A percentile compares a stretch with the other conserved stretches of the same genome.
phyloP scores from a whole-genome alignment of 192 early-diverging fungal genomes.

The Entomortierella beljakovae region DNA sequence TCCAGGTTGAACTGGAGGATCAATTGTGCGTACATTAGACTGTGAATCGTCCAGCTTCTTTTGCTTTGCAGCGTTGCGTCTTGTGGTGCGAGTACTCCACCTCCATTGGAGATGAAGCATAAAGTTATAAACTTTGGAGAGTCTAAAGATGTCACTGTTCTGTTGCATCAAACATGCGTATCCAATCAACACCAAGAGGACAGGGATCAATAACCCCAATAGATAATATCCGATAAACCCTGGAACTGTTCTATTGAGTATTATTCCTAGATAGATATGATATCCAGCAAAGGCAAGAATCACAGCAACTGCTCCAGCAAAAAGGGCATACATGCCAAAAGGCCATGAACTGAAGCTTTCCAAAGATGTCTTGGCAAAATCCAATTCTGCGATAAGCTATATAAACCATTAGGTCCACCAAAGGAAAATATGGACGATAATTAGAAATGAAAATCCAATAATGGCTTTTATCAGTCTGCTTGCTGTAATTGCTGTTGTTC shows the following conservation, averaged over 20 bases:
- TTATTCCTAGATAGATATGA: slow-evolving; percentile 61
- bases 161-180: slow-evolving; percentile 55
- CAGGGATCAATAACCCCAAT: slow-evolving; percentile 56
- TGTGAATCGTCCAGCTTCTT: slow-evolving; percentile 11
- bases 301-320: slow-evolving; percentile 62
- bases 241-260: slow-evolving; percentile 30
- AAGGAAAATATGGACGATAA: slow-evolving; percentile 3
- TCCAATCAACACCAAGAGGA: slow-evolving; percentile 48
- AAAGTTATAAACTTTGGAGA: slow-evolving; percentile 33
- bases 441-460: neutral
- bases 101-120: slow-evolving; percentile 25
- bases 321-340: slow-evolving; percentile 72
- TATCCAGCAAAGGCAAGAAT: slow-evolving; percentile 72
- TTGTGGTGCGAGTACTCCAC: neutral
- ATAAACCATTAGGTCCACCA: too few relatives aligned
- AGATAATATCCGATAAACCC: slow-evolving; percentile 62
- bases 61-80: slow-evolving; percentile 25
- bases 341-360: slow-evolving; percentile 72
- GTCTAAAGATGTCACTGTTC: slow-evolving; percentile 47
- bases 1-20: neutral
- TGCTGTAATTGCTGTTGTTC: neutral
- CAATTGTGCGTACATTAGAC: slow-evolving; percentile 18
- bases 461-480: neutral
- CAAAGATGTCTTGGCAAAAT: slow-evolving; percentile 76
- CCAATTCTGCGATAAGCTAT: slow-evolving; percentile 70